Evolutionary conservation across 2,329 filamentous ascomycete species (phyloP), one percentile per base, ranked within the genome.

Genomic region (Cladophialophora immunda): DNA sequence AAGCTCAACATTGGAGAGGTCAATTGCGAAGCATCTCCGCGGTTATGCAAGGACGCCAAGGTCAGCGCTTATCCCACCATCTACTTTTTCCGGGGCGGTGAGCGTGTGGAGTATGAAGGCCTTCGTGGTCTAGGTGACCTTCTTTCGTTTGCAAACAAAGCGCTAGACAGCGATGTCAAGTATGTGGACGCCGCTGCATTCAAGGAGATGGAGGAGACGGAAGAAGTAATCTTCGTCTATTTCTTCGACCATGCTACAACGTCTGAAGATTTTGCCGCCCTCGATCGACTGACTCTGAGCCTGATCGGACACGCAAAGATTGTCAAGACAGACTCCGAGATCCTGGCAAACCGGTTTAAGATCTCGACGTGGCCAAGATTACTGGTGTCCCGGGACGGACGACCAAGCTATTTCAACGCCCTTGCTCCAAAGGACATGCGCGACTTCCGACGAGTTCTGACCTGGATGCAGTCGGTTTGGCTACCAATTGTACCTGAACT

Each of bases 381-480:
- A 52, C 80, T 99, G 67, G 95, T 97, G 3, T 92, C 92, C 13
- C 87, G 95, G 66, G 93, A 97, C 76, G 93, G 93, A 9, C 90
- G 94, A 53, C 90, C 95, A 45, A 94, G 90, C 1, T 97, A 97
- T 79, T 99, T 96, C 78, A 91, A 89, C 30, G 92, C 91, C 7
- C 85, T 97, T 45, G 91, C 93, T 0, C 95, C 95, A 0, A 88
- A 90, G 74, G 93, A 97, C 73, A 98, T 98, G 92, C 90, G 95
- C 66, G 92, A 99, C 75, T 90, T 91, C 68, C 86, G 89, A 61
- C 87, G 89, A 72, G 87, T 99, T 11, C 83, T 97, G 19, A 86
- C 86, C 64, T 99, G 95, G 95, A 98, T 99, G 94, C 91, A 92
- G 77, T 92, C 90, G 2, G 93, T 97, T 17, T 99, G 96, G 95